Base-by-base conservation (phyloP, 2,329 filamentous ascomycete genomes). In the Apiospora hydei region DNA sequence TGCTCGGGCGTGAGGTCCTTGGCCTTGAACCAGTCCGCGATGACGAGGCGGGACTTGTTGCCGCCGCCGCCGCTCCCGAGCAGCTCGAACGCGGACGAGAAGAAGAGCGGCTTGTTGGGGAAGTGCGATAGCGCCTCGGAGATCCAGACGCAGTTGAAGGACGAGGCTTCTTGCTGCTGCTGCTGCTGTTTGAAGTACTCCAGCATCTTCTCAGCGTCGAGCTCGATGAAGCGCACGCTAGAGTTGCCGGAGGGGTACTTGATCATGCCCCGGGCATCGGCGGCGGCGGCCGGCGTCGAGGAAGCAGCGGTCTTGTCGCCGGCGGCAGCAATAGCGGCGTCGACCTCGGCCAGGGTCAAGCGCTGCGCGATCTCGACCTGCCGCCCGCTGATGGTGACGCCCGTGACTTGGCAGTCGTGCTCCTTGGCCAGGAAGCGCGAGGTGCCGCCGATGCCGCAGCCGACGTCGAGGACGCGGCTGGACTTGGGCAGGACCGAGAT, bases 11-110 rank as follows among this genome's bases (percentile, higher is more conserved):
- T 82, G 61, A 90, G 76, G 30, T 77, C 79, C 70, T 86, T 86
- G 16, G 83, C 85, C 81, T 88, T 89, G 82, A 91, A 90, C 89
- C 89, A 91, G 78, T 91, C 89, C 34, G 88, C 88, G 70, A 91
- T 80, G 4, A 89, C 87, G 64, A 91, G 78, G 14, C 76, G 77
- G n/a, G 74, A 76, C 78, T 85, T 87, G 34, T 38, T 38, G 34
- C 34, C 30, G 14, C 53, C 16, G 1, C 87, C 87, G 0, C 86
- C 85, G 0, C 80, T 72, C 49, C 82, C 85, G 69, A 91, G 80
- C 46, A 90, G 80, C 67, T 80, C 81, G 43, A 81, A 81, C 1
- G 86, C 85, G 73, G 90, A 90, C 38, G 80, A 78, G 77, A 90
- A 90, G 80, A 91, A 91, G 2, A 90, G 80, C 1, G 83, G 81